phyloP scores from a whole-genome alignment of 1,284 basidiomycete genomes.

The Coniferiporia sulphurascens region DNA sequence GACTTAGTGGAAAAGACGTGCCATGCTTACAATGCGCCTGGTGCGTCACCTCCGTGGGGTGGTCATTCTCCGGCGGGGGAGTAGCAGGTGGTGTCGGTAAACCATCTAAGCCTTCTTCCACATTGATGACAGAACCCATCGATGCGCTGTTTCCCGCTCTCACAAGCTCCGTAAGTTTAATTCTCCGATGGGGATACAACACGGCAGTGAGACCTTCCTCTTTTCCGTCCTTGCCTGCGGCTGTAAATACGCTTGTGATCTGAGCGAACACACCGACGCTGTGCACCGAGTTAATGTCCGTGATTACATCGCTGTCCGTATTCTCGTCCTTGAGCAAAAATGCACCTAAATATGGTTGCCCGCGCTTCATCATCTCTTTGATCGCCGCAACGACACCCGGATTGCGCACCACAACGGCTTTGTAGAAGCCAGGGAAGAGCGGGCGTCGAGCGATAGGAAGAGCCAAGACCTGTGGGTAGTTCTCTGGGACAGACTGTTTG shows the following conservation, averaged over 20 bases:
- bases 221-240: conserved; percentile 56
- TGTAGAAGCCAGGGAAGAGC: conserved; percentile 97
- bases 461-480: conserved; percentile 93
- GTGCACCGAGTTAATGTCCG: conserved; percentile 85
- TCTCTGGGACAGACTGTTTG: conserved; percentile 79
- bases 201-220: conserved; percentile 93
- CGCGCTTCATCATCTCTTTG: conserved; percentile 94
- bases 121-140: conserved; percentile 44
- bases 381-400: conserved; percentile 92
- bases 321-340: conserved; percentile 96
- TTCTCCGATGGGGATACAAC: conserved; percentile 91
- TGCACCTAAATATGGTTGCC: conserved; percentile 96
- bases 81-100: conserved; percentile 46
- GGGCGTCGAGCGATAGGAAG: conserved; percentile 95
- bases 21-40: neutral
- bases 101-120: conserved; percentile 36
- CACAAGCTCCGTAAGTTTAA: conserved; percentile 85
- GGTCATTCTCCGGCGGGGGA: conserved; percentile 27
- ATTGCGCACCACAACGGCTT: conserved; percentile 89
- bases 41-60: conserved; percentile 16
- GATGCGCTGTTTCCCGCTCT: conserved; percentile 47
- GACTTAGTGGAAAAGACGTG: neutral
- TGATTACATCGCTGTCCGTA: conserved; percentile 90
- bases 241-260: conserved; percentile 91
- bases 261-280: conserved; percentile 96